These are phyloP conservation scores for Zizania palustris DNA, from an alignment of 202 grass and related monocot species.

Conservation along the genomic window DNA sequence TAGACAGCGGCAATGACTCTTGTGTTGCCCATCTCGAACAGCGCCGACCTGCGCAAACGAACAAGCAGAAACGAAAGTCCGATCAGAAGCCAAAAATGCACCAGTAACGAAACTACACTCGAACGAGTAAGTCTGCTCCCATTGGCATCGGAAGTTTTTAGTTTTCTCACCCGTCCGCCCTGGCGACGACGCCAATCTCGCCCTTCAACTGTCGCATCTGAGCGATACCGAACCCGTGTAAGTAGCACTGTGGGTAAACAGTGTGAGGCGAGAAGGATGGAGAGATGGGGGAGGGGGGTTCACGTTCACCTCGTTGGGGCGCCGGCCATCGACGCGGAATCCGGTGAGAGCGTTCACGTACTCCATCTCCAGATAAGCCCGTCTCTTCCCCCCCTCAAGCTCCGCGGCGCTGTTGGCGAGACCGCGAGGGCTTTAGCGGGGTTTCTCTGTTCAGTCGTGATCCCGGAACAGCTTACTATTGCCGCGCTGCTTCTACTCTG, in stretches of 20 bases:
- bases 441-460: not conserved
- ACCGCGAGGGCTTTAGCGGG: constrained; percentile 16
- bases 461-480: not conserved
- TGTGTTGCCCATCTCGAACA: constrained; percentile 96
- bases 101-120: not conserved
- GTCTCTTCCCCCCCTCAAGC: not conserved
- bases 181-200: constrained; percentile 77
- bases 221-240: not conserved
- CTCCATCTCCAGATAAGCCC: constrained; percentile 54
- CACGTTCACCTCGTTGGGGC: constrained; percentile 78
- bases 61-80: not conserved
- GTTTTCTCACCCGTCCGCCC: constrained; percentile 63
- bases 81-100: not conserved
- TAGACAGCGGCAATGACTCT: constrained; percentile 83
- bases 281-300: not conserved
- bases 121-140: not conserved
- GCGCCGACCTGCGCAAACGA: constrained; percentile 60
- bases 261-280: not conserved
- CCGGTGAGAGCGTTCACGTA: constrained; percentile 81
- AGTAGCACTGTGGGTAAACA: constrained; percentile 14
- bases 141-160: not conserved
- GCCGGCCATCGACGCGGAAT: constrained; percentile 84
- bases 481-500: too few relatives aligned
- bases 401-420: not conserved
- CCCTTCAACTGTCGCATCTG: constrained; percentile 90